Evolutionary conservation across 164 flowering plant genomes (phyloP).

Genomic region (Annona squamosa): DNA sequence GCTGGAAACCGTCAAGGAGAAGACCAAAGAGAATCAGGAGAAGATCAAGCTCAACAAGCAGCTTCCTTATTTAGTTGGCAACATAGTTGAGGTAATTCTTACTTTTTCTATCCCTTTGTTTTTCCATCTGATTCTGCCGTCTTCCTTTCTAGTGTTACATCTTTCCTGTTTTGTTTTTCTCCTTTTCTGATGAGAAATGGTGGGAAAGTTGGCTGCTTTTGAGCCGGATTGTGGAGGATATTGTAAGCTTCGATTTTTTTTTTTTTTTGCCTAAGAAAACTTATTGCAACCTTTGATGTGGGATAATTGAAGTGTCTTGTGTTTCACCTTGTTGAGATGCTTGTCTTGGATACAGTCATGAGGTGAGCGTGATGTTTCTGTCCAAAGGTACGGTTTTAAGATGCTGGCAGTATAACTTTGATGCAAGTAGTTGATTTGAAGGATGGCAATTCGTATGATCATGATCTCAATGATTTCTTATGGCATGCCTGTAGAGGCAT

Average conservation of each 20-base stretch:
- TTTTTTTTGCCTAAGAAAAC: too few relatives aligned
- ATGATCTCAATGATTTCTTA: background rate
- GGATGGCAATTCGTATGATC: background rate
- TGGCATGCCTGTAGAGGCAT: background rate
- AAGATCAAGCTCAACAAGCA: conserved; percentile 23
- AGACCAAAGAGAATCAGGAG: conserved; percentile 62
- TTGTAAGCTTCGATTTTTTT: too few relatives aligned
- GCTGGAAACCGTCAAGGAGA: conserved; percentile 67
- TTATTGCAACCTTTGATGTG: background rate
- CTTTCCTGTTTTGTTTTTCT: background rate
- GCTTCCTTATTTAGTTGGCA: conserved; percentile 78
- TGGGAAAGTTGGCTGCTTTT: background rate
- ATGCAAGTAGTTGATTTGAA: background rate
- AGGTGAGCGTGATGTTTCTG: background rate
- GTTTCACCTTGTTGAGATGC: background rate
- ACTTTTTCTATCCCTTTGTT: background rate
- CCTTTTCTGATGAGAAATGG: background rate
- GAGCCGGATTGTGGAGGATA: background rate
- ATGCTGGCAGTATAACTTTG: too few relatives aligned
- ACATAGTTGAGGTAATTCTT: conserved; percentile 68
- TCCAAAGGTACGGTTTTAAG: background rate
- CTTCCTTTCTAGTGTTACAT: background rate
- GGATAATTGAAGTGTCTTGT: background rate
- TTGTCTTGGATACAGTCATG: background rate
- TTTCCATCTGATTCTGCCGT: background rate